Percentiles rank a stretch among this genome's conserved stretches.
Evolutionary conservation across 208 protist genomes (phyloP).

Genomic region (Strigomonas galati): DNA sequence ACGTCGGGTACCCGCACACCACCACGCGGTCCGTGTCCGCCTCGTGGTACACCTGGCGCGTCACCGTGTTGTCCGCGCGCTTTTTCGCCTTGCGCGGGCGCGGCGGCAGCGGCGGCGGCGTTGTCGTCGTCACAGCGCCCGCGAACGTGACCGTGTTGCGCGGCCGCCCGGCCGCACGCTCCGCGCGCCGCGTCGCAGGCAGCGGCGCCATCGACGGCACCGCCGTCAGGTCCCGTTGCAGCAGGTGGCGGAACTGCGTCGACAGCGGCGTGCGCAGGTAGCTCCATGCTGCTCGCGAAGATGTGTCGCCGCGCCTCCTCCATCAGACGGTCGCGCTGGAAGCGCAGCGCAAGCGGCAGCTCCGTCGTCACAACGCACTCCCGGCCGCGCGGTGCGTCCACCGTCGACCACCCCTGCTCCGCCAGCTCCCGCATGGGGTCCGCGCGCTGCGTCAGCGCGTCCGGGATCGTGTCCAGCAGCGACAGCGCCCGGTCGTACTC

Average conservation of each 20-base stretch:
- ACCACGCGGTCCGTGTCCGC: neutral
- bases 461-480: constrained; percentile 12
- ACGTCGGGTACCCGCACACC: neutral
- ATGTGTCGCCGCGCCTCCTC: neutral
- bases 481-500: constrained; percentile 24
- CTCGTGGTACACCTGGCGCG: neutral
- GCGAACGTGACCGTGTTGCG: neutral
- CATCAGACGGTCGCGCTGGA: neutral
- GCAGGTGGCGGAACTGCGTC: neutral
- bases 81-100: neutral
- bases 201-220: neutral
- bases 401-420: constrained; percentile 4
- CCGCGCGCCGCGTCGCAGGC: too few species aligned
- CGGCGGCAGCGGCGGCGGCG: too few species aligned
- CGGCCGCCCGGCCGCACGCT: neutral
- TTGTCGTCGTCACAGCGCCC: neutral
- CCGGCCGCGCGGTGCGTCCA: neutral
- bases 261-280: neutral
- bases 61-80: neutral
- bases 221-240: neutral
- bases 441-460: constrained; percentile 13
- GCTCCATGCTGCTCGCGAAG: neutral
- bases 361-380: neutral
- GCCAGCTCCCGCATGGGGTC: neutral
- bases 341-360: neutral